Evolutionary conservation across 805 yeast genomes (phyloP).

Genomic region (Peterozyma xylosa): DNA sequence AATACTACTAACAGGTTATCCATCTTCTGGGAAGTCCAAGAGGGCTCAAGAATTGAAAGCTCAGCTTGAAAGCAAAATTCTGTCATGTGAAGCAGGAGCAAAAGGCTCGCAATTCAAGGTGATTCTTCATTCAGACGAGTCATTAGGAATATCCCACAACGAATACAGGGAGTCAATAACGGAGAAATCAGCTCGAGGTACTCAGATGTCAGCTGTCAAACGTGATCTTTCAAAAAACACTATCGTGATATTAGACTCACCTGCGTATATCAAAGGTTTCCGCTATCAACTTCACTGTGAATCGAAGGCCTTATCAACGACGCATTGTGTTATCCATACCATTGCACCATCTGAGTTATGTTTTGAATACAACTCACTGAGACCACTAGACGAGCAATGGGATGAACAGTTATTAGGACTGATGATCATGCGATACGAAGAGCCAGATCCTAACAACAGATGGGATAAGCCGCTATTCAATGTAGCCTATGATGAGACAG

Average conservation of each 20-base stretch:
- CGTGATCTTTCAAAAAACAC: conserved; percentile 62
- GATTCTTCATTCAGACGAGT: conserved; percentile 69
- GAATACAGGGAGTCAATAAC: conserved; percentile 63
- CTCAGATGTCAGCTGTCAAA: conserved; percentile 83
- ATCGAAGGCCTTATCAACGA: conserved; percentile 75
- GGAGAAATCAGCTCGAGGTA: conserved; percentile 79
- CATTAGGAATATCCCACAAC: conserved; percentile 61
- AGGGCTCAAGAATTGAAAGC: conserved; percentile 52
- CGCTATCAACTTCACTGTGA: conserved; percentile 93
- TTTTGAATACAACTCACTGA: conserved; percentile 47
- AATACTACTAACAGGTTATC: conserved; percentile 75
- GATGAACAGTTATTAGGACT: conserved; percentile 56
- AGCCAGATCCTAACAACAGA: conserved; percentile 75
- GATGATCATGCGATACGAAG: conserved; percentile 82
- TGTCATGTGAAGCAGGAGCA: conserved; percentile 27
- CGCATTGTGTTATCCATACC: conserved; percentile 77
- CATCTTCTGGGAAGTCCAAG: conserved; percentile 77
- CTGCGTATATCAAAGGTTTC: conserved; percentile 90
- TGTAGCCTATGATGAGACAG: conserved; percentile 47
- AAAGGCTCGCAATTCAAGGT: conserved; percentile 54
- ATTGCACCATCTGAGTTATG: conserved; percentile 61
- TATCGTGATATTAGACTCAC: conserved; percentile 78
- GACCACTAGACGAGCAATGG: conserved; percentile 43
- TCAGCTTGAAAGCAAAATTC: conserved; percentile 39
- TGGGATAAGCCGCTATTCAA: conserved; percentile 95